Percentiles rank a stretch among this genome's conserved stretches.
Evolutionary conservation across 2,329 filamentous ascomycete genomes (phyloP).

Genomic region (Claviceps citrina): DNA sequence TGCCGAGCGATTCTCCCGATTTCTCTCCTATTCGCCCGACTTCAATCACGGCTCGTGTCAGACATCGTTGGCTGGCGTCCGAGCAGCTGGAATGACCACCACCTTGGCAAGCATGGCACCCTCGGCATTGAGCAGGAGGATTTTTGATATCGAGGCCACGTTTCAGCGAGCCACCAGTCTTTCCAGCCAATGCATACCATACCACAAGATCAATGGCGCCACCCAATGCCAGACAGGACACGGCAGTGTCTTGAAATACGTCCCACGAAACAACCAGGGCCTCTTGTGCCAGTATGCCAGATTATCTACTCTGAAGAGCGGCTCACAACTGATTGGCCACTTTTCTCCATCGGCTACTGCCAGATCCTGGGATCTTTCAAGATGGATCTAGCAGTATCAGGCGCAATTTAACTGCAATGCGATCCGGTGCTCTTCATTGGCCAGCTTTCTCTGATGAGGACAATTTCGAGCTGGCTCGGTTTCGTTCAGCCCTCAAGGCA

Average conservation of each 20-base stretch:
- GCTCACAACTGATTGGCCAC: constrained; percentile 47
- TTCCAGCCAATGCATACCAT: constrained; percentile 47
- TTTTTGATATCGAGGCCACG: constrained; percentile 53
- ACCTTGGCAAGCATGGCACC: constrained; percentile 63
- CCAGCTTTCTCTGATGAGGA: constrained; percentile 42
- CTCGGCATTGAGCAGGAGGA: constrained; percentile 49
- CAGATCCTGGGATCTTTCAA: constrained; percentile 38
- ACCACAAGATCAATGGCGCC: constrained; percentile 46
- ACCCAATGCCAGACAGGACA: constrained; percentile 49
- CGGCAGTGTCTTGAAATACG: constrained; percentile 42
- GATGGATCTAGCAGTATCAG: constrained; percentile 42
- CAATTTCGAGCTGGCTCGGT: constrained; percentile 42
- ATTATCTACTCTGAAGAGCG: constrained; percentile 35
- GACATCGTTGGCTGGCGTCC: constrained; percentile 56
- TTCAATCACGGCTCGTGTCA: too few relatives aligned
- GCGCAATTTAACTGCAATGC: constrained; percentile 41
- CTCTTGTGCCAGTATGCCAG: constrained; percentile 46
- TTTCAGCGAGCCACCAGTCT: constrained; percentile 51
- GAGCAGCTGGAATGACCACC: constrained; percentile 61
- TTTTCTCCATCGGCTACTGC: constrained; percentile 26
- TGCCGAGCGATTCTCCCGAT: too few relatives aligned
- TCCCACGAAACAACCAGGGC: constrained; percentile 40
- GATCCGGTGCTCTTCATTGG: constrained; percentile 47
- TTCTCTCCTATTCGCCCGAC: too few relatives aligned
- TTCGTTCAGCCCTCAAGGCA: constrained; percentile 34